Conservation (phyloP, 106 monocot species). For the Xerophyta viscosa region DNA sequence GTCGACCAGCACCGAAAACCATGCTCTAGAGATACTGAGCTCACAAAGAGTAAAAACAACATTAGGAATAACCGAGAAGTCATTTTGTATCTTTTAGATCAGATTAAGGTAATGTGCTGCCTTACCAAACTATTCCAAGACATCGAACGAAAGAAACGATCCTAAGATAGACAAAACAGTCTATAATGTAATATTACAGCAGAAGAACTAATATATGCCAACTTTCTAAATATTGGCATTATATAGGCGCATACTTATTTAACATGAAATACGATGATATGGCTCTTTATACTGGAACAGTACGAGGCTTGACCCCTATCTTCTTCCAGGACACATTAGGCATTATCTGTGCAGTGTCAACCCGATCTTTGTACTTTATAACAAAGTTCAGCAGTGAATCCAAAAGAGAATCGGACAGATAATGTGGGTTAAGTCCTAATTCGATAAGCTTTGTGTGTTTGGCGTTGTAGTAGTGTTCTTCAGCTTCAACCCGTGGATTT, state of each 20-base stretch:
- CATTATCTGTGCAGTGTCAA: constrained; percentile 81
- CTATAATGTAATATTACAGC: too few species aligned
- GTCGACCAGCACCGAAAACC: too few species aligned
- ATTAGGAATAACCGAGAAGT: too few species aligned
- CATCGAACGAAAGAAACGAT: too few species aligned
- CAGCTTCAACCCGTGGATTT: constrained; percentile 91
- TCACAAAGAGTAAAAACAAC: too few species aligned
- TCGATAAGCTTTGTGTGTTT: constrained; percentile 88
- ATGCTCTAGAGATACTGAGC: too few species aligned
- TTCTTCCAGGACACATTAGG: constrained; percentile 96
- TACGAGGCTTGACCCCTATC: constrained; percentile 57
- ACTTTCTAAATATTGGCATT: not conserved
- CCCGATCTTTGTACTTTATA: constrained; percentile 52
- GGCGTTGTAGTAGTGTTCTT: constrained; percentile 91
- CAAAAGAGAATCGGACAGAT: constrained; percentile 79
- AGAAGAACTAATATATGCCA: too few species aligned
- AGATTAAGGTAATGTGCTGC: too few species aligned
- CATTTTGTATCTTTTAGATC: too few species aligned
- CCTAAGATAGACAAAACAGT: too few species aligned
- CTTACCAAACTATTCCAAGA: too few species aligned
- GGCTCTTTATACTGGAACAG: constrained; percentile 23
- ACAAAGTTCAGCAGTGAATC: constrained; percentile 89
- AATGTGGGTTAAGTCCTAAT: constrained; percentile 70
- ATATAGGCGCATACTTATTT: not conserved
- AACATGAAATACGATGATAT: too few species aligned